phyloP scores from a whole-genome alignment of 140 eudicot species.

The Flaveria floridana region DNA sequence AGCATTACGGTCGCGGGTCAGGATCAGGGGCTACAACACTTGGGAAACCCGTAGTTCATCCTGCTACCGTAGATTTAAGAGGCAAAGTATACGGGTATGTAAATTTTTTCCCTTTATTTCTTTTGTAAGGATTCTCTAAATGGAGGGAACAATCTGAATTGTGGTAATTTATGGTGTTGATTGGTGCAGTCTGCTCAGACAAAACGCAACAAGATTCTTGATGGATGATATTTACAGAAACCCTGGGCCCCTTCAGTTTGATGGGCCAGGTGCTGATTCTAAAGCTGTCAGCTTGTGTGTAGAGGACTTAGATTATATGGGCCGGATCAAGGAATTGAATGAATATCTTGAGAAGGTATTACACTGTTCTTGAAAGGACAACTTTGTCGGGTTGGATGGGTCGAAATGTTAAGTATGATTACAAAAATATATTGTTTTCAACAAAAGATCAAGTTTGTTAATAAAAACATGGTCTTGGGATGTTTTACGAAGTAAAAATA shows the following conservation, averaged over 20 bases:
- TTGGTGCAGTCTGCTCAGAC: conserved; percentile 68
- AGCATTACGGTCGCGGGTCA: conserved; percentile 77
- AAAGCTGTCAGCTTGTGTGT: conserved; percentile 80
- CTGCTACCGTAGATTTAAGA: conserved; percentile 81
- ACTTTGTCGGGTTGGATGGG: background rate
- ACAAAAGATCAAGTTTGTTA: no score
- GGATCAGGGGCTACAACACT: conserved; percentile 65
- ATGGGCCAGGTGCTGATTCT: conserved; percentile 96
- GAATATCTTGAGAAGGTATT: conserved; percentile 85
- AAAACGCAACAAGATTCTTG: conserved; percentile 77
- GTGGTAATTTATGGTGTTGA: conserved; percentile 27
- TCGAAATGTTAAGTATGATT: conserved; percentile 10
- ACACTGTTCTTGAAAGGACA: background rate
- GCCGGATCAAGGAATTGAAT: conserved; percentile 82
- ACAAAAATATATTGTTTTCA: background rate
- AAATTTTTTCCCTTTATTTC: background rate
- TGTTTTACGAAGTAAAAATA: background rate
- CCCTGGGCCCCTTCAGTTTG: conserved; percentile 97
- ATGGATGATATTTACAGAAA: conserved; percentile 90
- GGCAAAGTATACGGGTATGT: conserved; percentile 93
- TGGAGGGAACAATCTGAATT: background rate
- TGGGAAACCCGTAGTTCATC: conserved; percentile 88
- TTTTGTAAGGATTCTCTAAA: background rate
- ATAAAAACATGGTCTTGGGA: background rate
- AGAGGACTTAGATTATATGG: conserved; percentile 97